Conservation (phyloP, 2,329 filamentous ascomycete genomes). For the Ceratocystis ficicola region DNA sequence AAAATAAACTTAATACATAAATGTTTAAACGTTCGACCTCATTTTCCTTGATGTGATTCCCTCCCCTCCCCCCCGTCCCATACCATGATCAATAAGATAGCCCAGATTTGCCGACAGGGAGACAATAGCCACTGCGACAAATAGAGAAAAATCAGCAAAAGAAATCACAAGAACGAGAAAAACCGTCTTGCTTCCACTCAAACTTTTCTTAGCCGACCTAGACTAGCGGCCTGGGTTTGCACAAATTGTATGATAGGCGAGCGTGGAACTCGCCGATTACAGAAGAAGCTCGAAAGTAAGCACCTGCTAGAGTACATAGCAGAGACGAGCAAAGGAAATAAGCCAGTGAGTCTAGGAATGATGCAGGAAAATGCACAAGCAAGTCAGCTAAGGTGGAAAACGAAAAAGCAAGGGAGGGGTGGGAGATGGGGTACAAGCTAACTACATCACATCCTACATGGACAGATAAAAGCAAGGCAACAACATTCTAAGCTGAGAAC, state of each 20-base stretch:
- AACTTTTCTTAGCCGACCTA: neutral
- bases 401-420: neutral
- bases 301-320: neutral
- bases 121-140: neutral
- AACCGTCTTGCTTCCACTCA: neutral
- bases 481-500: neutral
- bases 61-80: neutral
- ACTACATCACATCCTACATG: neutral
- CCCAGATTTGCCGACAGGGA: slow-evolving; percentile 7
- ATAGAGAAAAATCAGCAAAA: neutral
- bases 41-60: neutral
- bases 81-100: slow-evolving; percentile 4
- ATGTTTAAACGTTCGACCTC: too few species aligned
- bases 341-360: too few species aligned
- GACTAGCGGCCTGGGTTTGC: neutral
- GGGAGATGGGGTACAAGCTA: neutral
- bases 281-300: neutral
- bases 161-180: neutral
- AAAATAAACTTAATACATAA: too few species aligned
- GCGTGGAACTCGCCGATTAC: neutral
- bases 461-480: neutral
- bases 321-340: neutral
- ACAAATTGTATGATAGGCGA: neutral
- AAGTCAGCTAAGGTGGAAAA: neutral
- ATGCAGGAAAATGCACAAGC: neutral